These are phyloP conservation scores for Acacia confusa DNA, from an alignment of 306 rosid species.

Conservation along the genomic window DNA sequence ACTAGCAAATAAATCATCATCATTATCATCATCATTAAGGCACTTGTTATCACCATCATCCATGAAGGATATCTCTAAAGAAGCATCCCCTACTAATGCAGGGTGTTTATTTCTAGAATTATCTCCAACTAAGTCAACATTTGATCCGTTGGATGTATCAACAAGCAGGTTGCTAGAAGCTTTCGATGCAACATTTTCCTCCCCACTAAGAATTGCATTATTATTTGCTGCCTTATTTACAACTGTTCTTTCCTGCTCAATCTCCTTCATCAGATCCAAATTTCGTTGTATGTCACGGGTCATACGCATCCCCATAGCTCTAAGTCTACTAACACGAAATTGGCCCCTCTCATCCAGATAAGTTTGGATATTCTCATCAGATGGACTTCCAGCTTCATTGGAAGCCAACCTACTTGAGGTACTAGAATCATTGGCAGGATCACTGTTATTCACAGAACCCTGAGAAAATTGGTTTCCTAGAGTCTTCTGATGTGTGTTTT, in stretches of 20 bases:
- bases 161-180: constrained; percentile 41
- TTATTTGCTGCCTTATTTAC: constrained; percentile 34
- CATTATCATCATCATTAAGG: constrained; percentile 62
- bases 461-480: constrained; percentile 37
- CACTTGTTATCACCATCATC: constrained; percentile 46
- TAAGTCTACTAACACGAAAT: constrained; percentile 78
- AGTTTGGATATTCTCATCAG: constrained; percentile 76
- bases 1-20: constrained; percentile 69
- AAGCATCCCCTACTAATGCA: constrained; percentile 39
- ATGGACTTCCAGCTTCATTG: constrained; percentile 43
- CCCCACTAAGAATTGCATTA: constrained; percentile 27
- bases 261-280: constrained; percentile 92
- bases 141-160: constrained; percentile 33
- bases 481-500: constrained; percentile 46
- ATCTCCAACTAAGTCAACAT: constrained; percentile 40
- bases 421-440: constrained; percentile 43
- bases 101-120: constrained; percentile 38
- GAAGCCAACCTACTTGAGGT: constrained; percentile 39
- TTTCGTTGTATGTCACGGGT: constrained; percentile 93
- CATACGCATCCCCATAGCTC: constrained; percentile 96
- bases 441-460: constrained; percentile 35
- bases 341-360: constrained; percentile 83
- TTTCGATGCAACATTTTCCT: constrained; percentile 34
- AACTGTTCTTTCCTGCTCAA: constrained; percentile 59
- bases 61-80: constrained; percentile 70